Conservation (phyloP, 2,329 filamentous ascomycete genomes). For the Didymella segeticola region DNA sequence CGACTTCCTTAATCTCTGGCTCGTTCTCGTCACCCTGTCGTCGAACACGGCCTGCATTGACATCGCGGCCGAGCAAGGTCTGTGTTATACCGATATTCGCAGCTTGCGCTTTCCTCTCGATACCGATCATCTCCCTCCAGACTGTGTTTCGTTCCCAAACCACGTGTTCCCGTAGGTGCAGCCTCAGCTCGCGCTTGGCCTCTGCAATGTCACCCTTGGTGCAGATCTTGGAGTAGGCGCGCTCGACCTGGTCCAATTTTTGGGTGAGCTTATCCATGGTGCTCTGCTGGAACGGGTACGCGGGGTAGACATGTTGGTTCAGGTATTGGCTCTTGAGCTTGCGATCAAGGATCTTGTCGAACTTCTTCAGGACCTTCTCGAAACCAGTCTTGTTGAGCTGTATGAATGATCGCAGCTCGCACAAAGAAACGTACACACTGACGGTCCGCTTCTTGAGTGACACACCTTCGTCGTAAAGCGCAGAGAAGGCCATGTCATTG, state of each 20-base stretch:
- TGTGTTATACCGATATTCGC: constrained; percentile 83
- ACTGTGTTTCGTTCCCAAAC: constrained; percentile 99
- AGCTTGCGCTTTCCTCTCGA: constrained; percentile 93
- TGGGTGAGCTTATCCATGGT: constrained; percentile 75
- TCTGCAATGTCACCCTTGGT: constrained; percentile 78
- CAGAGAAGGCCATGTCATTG: constrained; percentile 75
- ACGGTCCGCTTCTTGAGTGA: constrained; percentile 92
- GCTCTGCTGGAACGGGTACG: constrained; percentile 79
- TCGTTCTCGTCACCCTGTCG: constrained; percentile 86
- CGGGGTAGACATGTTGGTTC: constrained; percentile 72
- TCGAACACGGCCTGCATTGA: constrained; percentile 70
- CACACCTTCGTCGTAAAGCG: constrained; percentile 73
- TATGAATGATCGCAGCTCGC: constrained; percentile 93
- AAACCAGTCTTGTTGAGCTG: constrained; percentile 98
- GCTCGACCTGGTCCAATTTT: constrained; percentile 76
- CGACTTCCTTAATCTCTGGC: constrained; percentile 69
- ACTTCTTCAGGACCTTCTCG: constrained; percentile 96
- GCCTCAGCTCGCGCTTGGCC: constrained; percentile 83
- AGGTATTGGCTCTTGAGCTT: constrained; percentile 81
- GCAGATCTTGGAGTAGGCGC: constrained; percentile 79
- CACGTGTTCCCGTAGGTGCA: constrained; percentile 93
- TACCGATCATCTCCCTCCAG: constrained; percentile 98
- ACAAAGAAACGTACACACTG: constrained; percentile 86
- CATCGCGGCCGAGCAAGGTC: constrained; percentile 78
- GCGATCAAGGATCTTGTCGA: constrained; percentile 92